phyloP scores from a whole-genome alignment of 2,329 filamentous ascomycete species.

The Xylariaceae sp. region DNA sequence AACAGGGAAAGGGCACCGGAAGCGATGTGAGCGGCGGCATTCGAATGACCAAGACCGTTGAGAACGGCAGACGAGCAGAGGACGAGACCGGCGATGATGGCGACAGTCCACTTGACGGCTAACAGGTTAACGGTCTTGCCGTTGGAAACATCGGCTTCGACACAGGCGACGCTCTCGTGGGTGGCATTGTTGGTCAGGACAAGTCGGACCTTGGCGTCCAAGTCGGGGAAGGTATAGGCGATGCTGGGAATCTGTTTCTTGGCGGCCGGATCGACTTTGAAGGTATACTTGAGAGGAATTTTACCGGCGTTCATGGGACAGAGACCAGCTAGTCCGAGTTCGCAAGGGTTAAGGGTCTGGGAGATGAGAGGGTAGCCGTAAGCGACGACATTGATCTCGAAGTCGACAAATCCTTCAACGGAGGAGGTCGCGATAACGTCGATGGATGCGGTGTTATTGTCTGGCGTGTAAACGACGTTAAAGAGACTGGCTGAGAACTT shows the following conservation, averaged over 20 bases:
- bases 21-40: conserved; percentile 81
- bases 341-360: conserved; percentile 69
- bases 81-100: conserved; percentile 69
- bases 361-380: conserved; percentile 74
- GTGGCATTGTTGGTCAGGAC: conserved; percentile 61
- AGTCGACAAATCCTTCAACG: conserved; percentile 74
- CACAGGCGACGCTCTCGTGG: conserved; percentile 63
- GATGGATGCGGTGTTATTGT: conserved; percentile 67
- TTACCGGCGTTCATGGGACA: conserved; percentile 88
- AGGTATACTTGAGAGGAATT: conserved; percentile 67
- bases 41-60: conserved; percentile 77
- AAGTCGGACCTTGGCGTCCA: conserved; percentile 72
- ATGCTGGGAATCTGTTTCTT: conserved; percentile 62
- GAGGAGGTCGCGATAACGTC: conserved; percentile 76
- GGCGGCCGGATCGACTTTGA: conserved; percentile 53
- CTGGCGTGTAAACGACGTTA: conserved; percentile 73
- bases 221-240: conserved; percentile 75
- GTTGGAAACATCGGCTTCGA: conserved; percentile 76
- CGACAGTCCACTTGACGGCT: conserved; percentile 74
- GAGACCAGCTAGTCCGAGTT: conserved; percentile 62
- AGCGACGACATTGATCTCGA: conserved; percentile 69
- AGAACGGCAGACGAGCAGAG: conserved; percentile 74
- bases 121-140: conserved; percentile 78
- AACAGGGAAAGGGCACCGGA: conserved; percentile 80
- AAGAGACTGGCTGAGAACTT: conserved; percentile 85